Percentiles rank a stretch among this genome's conserved stretches.
Evolutionary conservation across 2,329 filamentous ascomycete species (phyloP).

Genomic region (Bipolaris zeicola): DNA sequence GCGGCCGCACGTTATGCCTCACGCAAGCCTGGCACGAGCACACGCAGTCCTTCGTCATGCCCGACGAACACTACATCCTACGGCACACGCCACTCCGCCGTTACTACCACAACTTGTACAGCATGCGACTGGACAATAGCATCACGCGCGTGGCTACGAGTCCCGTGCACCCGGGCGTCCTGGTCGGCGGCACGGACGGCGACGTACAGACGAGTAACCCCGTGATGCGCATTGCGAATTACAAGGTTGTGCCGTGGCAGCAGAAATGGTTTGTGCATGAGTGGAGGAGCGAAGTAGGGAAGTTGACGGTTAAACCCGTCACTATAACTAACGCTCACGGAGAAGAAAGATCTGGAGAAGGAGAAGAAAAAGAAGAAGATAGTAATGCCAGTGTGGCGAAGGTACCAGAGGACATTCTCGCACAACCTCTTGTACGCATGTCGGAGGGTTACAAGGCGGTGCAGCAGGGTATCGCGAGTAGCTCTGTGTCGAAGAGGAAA

Average conservation of each 20-base stretch:
- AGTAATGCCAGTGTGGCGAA: too few species aligned
- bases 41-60: constrained; percentile 59
- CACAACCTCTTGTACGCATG: constrained; percentile 44
- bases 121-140: constrained; percentile 45
- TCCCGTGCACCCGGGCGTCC: constrained; percentile 60
- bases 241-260: constrained; percentile 58
- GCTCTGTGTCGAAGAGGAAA: constrained; percentile 22
- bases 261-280: constrained; percentile 65
- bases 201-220: constrained; percentile 59
- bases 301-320: constrained; percentile 10
- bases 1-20: constrained; percentile 56
- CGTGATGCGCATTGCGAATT: constrained; percentile 56
- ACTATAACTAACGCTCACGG: not conserved
- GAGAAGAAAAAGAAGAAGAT: too few species aligned
- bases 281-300: constrained; percentile 51
- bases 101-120: constrained; percentile 55
- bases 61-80: constrained; percentile 61
- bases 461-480: constrained; percentile 33
- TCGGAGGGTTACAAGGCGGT: constrained; percentile 51
- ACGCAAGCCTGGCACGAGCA: constrained; percentile 62
- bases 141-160: constrained; percentile 55
- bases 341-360: too few species aligned
- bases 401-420: constrained; percentile 19
- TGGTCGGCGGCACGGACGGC: constrained; percentile 60
- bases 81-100: constrained; percentile 57